phyloP scores from a whole-genome alignment of 1,284 basidiomycete species.

The Puccinia brachypodii region DNA sequence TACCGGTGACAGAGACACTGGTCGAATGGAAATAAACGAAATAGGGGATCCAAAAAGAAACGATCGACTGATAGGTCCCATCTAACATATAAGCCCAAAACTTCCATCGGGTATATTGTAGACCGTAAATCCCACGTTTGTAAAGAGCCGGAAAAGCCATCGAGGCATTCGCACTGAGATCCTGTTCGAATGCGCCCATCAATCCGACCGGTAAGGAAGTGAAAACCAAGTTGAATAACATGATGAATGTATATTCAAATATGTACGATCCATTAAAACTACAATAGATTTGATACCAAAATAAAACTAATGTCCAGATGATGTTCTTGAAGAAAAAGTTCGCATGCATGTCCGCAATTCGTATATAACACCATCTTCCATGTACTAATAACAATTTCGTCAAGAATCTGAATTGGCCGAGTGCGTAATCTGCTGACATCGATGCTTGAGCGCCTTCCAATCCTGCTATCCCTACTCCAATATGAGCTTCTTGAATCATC shows the following conservation, averaged over 20 bases:
- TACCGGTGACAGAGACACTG: conserved; percentile 58
- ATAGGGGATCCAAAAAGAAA: conserved; percentile 88
- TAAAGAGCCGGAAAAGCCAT: conserved; percentile 92
- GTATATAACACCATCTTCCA: conserved; percentile 93
- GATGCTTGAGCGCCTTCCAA: conserved; percentile 96
- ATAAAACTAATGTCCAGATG: conserved; percentile 86
- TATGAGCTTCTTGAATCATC: conserved; percentile 98
- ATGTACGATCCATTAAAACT: conserved; percentile 93
- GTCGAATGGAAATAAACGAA: conserved; percentile 67
- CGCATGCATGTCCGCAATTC: conserved; percentile 76
- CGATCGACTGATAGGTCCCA: conserved; percentile 84
- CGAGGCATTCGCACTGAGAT: conserved; percentile 84
- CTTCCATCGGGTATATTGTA: conserved; percentile 85
- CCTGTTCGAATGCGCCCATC: conserved; percentile 94
- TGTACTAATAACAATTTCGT: conserved; percentile 91
- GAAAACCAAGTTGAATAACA: conserved; percentile 80
- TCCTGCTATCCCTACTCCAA: conserved; percentile 90
- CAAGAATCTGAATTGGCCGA: conserved; percentile 90
- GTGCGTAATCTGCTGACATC: conserved; percentile 98
- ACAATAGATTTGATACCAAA: conserved; percentile 83
- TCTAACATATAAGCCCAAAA: conserved; percentile 96
- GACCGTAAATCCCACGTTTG: conserved; percentile 82
- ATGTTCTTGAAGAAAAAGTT: conserved; percentile 99
- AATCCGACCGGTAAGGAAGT: conserved; percentile 89
- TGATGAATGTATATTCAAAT: conserved; percentile 83